A percentile compares a stretch with the other conserved stretches of the same genome.
Conservation (phyloP, 192 early-diverging fungal species). For the Coemansia sp. region DNA sequence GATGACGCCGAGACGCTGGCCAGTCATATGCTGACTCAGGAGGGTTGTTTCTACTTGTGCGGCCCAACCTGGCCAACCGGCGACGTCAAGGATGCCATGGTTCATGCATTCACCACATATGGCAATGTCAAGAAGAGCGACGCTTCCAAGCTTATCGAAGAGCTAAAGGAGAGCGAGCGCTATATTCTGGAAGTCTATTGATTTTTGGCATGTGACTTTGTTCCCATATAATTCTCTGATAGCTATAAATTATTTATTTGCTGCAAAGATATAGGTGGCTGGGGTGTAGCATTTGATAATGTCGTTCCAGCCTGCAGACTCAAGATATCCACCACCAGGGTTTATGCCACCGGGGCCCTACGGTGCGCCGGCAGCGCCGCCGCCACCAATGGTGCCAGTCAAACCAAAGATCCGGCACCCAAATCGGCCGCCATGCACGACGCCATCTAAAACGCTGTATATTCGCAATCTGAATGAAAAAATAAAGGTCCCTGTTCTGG, state of each 20-base stretch:
- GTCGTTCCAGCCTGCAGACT: constrained; percentile 1
- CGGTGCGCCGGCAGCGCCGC: constrained; percentile 7
- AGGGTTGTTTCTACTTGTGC: constrained; percentile 94
- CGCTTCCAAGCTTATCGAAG: constrained; percentile 75
- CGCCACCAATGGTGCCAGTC: neutral
- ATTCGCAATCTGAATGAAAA: constrained; percentile 81
- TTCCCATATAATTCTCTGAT: neutral
- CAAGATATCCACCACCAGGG: neutral
- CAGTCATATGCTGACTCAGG: constrained; percentile 69
- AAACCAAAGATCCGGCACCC: constrained; percentile 47
- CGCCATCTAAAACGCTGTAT: constrained; percentile 71
- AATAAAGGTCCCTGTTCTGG: constrained; percentile 67
- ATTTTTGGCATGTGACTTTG: neutral
- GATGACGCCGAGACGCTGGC: constrained; percentile 75
- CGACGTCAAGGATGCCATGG: constrained; percentile 90
- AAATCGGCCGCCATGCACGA: constrained; percentile 62
- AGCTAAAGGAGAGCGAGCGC: constrained; percentile 87
- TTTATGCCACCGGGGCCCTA: neutral
- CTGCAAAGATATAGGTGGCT: no score
- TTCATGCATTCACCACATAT: constrained; percentile 65
- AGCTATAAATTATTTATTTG: no score
- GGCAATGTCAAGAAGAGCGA: constrained; percentile 60
- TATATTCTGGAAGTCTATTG: constrained; percentile 92
- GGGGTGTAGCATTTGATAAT: neutral
- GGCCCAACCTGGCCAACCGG: constrained; percentile 95